phyloP scores from a whole-genome alignment of 352 stramenopile species.

The Pythium angustatum region DNA sequence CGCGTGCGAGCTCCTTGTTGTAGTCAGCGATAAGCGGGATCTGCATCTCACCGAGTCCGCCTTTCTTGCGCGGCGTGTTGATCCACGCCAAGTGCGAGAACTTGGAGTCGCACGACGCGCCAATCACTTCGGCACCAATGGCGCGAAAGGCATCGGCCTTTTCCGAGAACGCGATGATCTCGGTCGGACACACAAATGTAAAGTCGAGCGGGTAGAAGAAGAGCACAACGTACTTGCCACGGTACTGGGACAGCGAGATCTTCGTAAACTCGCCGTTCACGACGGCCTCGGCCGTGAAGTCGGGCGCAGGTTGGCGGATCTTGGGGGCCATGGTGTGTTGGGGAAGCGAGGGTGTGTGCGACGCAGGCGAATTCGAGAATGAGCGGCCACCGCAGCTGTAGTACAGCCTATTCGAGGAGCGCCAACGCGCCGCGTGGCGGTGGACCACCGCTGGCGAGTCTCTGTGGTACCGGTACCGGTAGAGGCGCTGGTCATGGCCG shows the following conservation, averaged over 20 bases:
- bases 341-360: too few species aligned
- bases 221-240: slow-evolving; percentile 79
- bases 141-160: slow-evolving; percentile 65
- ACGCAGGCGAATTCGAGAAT: too few species aligned
- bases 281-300: slow-evolving; percentile 75
- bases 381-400: too few species aligned
- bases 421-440: too few species aligned
- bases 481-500: too few species aligned
- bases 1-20: slow-evolving; percentile 81
- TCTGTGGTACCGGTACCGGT: too few species aligned
- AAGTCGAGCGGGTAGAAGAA: slow-evolving; percentile 91
- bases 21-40: slow-evolving; percentile 82
- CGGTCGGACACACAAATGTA: slow-evolving; percentile 85
- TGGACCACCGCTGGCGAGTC: too few species aligned
- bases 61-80: slow-evolving; percentile 76
- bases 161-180: slow-evolving; percentile 85
- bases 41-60: slow-evolving; percentile 81
- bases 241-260: slow-evolving; percentile 74
- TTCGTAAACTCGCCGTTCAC: slow-evolving; percentile 81
- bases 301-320: slow-evolving; percentile 64
- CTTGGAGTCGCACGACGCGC: slow-evolving; percentile 84
- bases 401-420: too few species aligned
- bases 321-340: too few species aligned
- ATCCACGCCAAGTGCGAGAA: slow-evolving; percentile 85
- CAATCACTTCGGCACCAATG: slow-evolving; percentile 79